Base-by-base conservation (phyloP, 225 moss, liverwort and hornwort species). In the Pseudisothecium myosuroides region DNA sequence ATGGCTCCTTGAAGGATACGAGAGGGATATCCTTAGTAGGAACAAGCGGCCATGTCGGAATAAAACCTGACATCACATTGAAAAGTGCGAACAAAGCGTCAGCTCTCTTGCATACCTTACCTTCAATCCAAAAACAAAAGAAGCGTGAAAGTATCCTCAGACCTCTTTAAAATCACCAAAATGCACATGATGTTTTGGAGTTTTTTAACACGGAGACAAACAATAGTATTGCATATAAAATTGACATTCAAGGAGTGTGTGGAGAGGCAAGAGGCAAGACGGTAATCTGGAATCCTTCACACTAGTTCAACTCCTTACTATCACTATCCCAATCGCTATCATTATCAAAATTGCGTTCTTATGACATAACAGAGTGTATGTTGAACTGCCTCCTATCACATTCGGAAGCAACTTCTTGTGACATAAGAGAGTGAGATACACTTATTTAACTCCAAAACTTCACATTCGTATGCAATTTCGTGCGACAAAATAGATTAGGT, bases 11-110 rank as follows among this genome's bases (percentile, higher is more conserved):
- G 93, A 97, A 96, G 88, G 98, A 98, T 76, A 96, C 94, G 14
- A 95, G 90, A 76, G 95, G 94, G 62, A 97, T 96, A 73, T 97
- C 96, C 89, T 98, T 98, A 5, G 94, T 95, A 79, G 97, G 97
- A 85, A 98, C 96, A 26, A 97, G 84, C 6, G 96, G 92, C 94
- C 95, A 95, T 11, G 92, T 95, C 26, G 95, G 94, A 71, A 95
- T 89, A 56, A 92, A 87, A 80, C 93, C 92, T 91, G 90, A 90
- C 39, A 93, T 78, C 59, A 92, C 58, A 87, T 81, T 85, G 58
- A 79, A 79, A 72, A 54, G 66, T 72, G 83, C 32, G 9, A 73
- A 79, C 67, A 49, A 67, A 82, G 27, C 75, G 37, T 84, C 71
- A 86, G 28, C 83, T 83, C 68, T 73, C 74, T 32, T 67, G 52